These are phyloP conservation scores for Xylariaceae sp. DNA, from an alignment of 2,329 filamentous ascomycete genomes.

Conservation along the genomic window DNA sequence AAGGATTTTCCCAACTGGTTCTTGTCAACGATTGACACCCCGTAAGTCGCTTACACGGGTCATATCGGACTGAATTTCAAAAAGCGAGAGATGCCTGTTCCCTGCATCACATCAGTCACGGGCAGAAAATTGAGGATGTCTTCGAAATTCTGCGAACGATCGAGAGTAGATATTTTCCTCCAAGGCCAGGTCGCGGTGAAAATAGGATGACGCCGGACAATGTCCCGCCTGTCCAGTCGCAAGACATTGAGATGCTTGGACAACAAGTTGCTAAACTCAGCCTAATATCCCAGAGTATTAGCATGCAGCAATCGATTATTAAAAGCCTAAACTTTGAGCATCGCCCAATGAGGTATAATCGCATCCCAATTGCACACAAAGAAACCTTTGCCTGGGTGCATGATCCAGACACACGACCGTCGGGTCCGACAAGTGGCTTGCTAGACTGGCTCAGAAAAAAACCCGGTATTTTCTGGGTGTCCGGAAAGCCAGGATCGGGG, in stretches of 20 bases:
- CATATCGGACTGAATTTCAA: neutral
- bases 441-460: constrained; percentile 25
- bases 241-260: neutral
- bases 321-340: neutral
- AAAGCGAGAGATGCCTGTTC: neutral
- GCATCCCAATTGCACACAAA: neutral
- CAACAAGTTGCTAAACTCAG: neutral
- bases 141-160: neutral
- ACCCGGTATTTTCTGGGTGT: constrained; percentile 19
- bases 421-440: neutral
- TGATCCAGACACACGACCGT: neutral
- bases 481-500: constrained; percentile 21
- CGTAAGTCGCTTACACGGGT: neutral
- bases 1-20: neutral
- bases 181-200: neutral
- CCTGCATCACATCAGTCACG: neutral
- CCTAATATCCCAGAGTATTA: neutral
- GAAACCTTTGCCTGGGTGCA: neutral
- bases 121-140: neutral
- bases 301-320: neutral
- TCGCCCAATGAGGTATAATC: neutral
- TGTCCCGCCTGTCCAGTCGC: neutral
- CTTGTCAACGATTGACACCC: neutral
- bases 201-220: neutral
- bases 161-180: neutral